Evolutionary conservation across 192 early-diverging fungal species (phyloP).

Genomic region (Mortierella alpina): DNA sequence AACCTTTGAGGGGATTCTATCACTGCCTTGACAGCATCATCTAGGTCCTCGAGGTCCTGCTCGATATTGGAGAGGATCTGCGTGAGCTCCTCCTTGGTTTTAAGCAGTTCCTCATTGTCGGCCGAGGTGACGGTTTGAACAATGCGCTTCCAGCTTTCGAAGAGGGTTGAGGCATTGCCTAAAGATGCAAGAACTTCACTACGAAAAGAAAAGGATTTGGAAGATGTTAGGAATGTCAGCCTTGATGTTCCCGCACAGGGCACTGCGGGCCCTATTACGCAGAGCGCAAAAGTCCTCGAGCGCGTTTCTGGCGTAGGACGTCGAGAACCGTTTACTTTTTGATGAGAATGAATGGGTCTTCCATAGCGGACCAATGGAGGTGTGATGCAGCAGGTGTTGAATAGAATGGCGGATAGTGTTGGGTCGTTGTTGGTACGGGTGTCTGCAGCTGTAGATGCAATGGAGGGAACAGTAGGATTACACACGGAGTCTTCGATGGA

Average conservation of each 20-base stretch:
- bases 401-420: neutral
- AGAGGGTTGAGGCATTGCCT: conserved; percentile 56
- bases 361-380: conserved; percentile 14
- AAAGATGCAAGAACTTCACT: conserved; percentile 61
- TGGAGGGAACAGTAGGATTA: neutral
- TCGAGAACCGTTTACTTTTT: conserved; percentile 33
- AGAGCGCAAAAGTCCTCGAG: no score
- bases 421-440: neutral
- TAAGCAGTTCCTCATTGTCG: conserved; percentile 64
- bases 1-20: conserved; percentile 56
- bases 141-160: conserved; percentile 65
- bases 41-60: conserved; percentile 64
- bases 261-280: no score
- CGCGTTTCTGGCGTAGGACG: no score
- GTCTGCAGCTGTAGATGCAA: neutral
- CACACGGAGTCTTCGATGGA: no score
- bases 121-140: conserved; percentile 63
- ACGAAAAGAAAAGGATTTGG: conserved; percentile 3
- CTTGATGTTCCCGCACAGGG: neutral
- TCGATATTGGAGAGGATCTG: conserved; percentile 53
- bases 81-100: conserved; percentile 65
- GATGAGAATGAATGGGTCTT: conserved; percentile 54
- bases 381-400: neutral
- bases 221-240: neutral
- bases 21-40: conserved; percentile 62